phyloP scores from a whole-genome alignment of 768 basidiomycete genomes.

The Cystofilobasidium capitatum region DNA sequence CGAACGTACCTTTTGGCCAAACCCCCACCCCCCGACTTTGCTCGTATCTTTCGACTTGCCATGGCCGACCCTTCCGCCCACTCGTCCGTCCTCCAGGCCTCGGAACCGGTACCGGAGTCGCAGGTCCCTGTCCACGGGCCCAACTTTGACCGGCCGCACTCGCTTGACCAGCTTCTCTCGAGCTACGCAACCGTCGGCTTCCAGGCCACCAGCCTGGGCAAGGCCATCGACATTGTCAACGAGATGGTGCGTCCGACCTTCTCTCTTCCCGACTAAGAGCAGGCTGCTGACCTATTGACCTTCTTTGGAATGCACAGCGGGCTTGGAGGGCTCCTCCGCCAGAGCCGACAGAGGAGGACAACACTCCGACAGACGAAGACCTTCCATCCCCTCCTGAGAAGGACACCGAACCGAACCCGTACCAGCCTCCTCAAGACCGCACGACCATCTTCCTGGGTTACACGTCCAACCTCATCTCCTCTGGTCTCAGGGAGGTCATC shows the following conservation, averaged over 20 bases:
- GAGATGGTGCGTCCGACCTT: slow-evolving; percentile 59
- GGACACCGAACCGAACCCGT: slow-evolving; percentile 12
- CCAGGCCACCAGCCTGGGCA: slow-evolving; percentile 86
- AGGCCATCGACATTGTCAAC: slow-evolving; percentile 81
- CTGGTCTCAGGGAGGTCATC: slow-evolving; percentile 87
- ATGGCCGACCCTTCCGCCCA: slow-evolving; percentile 7
- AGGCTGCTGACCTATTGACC: neutral
- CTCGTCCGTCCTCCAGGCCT: slow-evolving; percentile 20
- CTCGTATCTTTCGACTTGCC: neutral
- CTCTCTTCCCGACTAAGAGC: neutral
- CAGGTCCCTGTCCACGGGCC: slow-evolving; percentile 60
- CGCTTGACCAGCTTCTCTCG: slow-evolving; percentile 58
- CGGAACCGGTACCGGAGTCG: slow-evolving; percentile 17
- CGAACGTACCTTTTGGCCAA: neutral
- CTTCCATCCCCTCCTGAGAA: neutral
- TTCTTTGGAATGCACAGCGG: slow-evolving; percentile 46
- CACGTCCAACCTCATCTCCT: slow-evolving; percentile 97
- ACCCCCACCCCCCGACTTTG: neutral
- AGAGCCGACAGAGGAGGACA: slow-evolving; percentile 53
- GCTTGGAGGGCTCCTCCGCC: slow-evolving; percentile 62
- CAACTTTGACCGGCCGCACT: slow-evolving; percentile 61
- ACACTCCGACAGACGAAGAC: slow-evolving; percentile 44
- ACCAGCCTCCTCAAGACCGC: slow-evolving; percentile 52
- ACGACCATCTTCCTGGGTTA: slow-evolving; percentile 85
- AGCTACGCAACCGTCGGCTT: slow-evolving; percentile 89